Evolutionary conservation across 2,329 filamentous ascomycete genomes (phyloP).

Genomic region (Graphilbum fragrans): DNA sequence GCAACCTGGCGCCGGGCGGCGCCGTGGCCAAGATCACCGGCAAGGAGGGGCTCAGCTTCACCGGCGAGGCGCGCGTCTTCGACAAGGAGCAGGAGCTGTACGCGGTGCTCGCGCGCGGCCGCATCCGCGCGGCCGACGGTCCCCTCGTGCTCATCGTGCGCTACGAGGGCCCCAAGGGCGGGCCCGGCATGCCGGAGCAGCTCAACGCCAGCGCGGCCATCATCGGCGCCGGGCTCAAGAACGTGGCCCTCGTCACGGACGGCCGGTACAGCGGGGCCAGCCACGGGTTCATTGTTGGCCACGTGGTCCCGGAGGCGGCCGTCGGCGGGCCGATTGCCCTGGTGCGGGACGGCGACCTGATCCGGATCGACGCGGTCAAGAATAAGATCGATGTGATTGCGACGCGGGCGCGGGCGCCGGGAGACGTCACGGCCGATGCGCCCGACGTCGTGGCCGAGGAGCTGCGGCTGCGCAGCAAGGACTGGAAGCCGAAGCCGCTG

Average conservation of each 20-base stretch:
- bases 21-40: conserved; percentile 95
- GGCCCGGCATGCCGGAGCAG: conserved; percentile 93
- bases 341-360: conserved; percentile 65
- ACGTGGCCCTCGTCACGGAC: conserved; percentile 85
- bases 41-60: conserved; percentile 79
- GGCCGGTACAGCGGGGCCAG: conserved; percentile 79
- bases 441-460: conserved; percentile 30
- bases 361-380: conserved; percentile 75
- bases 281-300: conserved; percentile 89
- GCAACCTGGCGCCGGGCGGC: conserved; percentile 79
- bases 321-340: conserved; percentile 80
- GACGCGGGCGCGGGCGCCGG: conserved; percentile 28
- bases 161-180: conserved; percentile 88
- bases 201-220: conserved; percentile 79
- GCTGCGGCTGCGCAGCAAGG: conserved; percentile 43
- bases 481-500: conserved; percentile 56
- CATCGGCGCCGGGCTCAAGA: conserved; percentile 80
- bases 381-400: conserved; percentile 59
- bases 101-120: conserved; percentile 53
- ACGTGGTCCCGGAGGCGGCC: conserved; percentile 83
- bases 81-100: conserved; percentile 76
- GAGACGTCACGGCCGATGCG: conserved; percentile 6
- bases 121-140: conserved; percentile 40
- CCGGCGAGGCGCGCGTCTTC: conserved; percentile 71
- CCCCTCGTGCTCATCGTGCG: conserved; percentile 84